Conservation (phyloP, 139 green algal species). For the Closterium sp. region DNA sequence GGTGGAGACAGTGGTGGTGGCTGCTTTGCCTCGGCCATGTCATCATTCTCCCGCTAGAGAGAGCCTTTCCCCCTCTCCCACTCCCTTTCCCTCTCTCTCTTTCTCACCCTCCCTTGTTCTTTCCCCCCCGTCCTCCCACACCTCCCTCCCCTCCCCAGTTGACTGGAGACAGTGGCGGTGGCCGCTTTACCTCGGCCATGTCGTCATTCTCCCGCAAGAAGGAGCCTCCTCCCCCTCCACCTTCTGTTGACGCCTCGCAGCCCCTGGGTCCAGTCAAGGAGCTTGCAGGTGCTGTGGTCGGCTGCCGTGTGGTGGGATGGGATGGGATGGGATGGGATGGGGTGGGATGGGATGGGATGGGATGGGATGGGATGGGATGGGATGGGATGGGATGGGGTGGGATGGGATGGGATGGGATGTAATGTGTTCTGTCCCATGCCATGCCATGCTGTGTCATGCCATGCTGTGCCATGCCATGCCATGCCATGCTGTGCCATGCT, state of each 20-base stretch:
- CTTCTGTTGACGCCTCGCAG: not conserved
- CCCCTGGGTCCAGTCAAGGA: not conserved
- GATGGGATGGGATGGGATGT: not conserved
- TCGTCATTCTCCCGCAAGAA: not conserved
- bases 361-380: not conserved
- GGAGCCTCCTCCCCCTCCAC: not conserved
- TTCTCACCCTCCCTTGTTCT: not conserved
- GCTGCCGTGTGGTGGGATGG: too few species aligned
- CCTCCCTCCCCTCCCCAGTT: too few species aligned
- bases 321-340: constrained; percentile 15
- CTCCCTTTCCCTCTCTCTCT: not conserved
- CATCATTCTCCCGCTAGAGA: not conserved
- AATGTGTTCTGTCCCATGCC: not conserved
- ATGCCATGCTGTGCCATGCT: not conserved
- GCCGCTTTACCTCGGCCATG: constrained; percentile 4
- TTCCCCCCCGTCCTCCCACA: not conserved
- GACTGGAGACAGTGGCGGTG: constrained; percentile 8
- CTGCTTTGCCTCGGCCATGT: not conserved
- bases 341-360: too few species aligned
- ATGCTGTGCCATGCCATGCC: not conserved
- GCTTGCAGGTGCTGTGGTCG: constrained; percentile 31
- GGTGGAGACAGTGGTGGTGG: not conserved
- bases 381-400: not conserved
- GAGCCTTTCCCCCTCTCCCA: not conserved
- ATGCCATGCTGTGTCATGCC: not conserved